Evolutionary conservation across 257 asterid genomes (phyloP), one percentile per base, ranked within the genome.

Genomic region (Solanum pinnatisectum): DNA sequence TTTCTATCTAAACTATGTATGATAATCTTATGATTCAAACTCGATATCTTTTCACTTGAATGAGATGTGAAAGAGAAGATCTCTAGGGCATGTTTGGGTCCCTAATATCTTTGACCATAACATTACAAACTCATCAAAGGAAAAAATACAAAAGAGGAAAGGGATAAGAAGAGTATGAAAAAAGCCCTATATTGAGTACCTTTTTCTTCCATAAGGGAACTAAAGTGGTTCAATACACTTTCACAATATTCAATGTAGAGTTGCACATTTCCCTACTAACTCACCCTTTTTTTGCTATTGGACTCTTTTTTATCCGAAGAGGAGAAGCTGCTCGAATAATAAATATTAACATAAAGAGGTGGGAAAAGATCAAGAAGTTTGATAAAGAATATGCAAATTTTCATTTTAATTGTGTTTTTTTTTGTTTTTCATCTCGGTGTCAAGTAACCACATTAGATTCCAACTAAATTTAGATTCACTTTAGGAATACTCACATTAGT

Each of bases 331-430:
- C 6, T 22, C 63, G 0, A 23, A 22, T 67, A 10, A 12, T 25
- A 11, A 65, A 0, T 1, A 65, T 0, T 5, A 23, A 22, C 0
- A 49, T 2, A 60, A 2, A 18, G n/a, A 6, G 63, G 4, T 6
- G 6, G n/a, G n/a, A 6, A 1, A 18, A 1, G 2, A 6, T 16
- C 2, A 16, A 16, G 3, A 2, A 6, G 2, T 52, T 52, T 6
- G 6, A 18, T 1, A 3, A 49, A 5, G 60, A 0, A 15, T 15
- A 52, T 52, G 9, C 23, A 49, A 16, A 15, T 5, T 15, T 15
- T 49, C 3, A 49, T 49, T 0, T 52, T 5, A 49, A 15, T 49
- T 49, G 8, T 16, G 8, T 52, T 52, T 44, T 5, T n/a, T n/a
- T n/a, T n/a, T n/a, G n/a, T n/a, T n/a, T n/a, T n/a, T n/a, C n/a